Evolutionary conservation across 2,329 filamentous ascomycete genomes (phyloP).

Genomic region (Hymenoscyphus fructigenus): DNA sequence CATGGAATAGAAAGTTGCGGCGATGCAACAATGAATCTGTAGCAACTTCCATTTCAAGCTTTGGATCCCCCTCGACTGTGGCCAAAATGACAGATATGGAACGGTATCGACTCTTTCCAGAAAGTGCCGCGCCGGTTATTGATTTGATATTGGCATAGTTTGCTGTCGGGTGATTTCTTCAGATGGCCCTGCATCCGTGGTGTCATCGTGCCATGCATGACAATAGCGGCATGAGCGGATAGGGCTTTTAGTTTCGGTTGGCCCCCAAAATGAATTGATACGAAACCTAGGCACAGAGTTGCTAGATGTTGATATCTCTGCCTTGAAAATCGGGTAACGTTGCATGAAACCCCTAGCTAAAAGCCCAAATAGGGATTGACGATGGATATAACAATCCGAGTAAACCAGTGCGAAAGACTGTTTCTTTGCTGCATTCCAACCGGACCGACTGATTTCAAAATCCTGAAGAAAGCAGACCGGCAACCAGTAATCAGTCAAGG

Average conservation of each 20-base stretch:
- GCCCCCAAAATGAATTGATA: slow-evolving; percentile 11
- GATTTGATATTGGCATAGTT: slow-evolving; percentile 14
- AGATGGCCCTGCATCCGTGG: slow-evolving; percentile 15
- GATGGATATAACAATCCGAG: not conserved
- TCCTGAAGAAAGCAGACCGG: not conserved
- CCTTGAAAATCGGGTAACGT: slow-evolving; percentile 7
- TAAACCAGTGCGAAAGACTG: not conserved
- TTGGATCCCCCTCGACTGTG: not conserved
- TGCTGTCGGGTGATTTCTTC: slow-evolving; percentile 7
- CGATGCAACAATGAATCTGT: slow-evolving; percentile 10
- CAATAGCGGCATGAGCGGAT: slow-evolving; percentile 10
- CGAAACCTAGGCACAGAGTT: not conserved
- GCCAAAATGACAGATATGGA: slow-evolving; percentile 1
- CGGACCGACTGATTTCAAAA: slow-evolving; percentile 11
- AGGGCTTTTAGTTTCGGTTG: slow-evolving; percentile 5
- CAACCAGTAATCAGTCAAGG: slow-evolving; percentile 9
- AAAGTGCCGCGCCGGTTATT: slow-evolving; percentile 1
- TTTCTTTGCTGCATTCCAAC: slow-evolving; percentile 7
- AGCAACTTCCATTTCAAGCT: not conserved
- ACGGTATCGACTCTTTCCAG: slow-evolving; percentile 11
- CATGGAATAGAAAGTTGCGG: not conserved
- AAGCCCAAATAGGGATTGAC: slow-evolving; percentile 1
- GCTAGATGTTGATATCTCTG: not conserved
- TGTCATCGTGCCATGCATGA: slow-evolving; percentile 17
- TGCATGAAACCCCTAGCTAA: not conserved